phyloP scores from a whole-genome alignment of 1,139 yeast genomes.

The Zygosaccharomyces pseudobailii region DNA sequence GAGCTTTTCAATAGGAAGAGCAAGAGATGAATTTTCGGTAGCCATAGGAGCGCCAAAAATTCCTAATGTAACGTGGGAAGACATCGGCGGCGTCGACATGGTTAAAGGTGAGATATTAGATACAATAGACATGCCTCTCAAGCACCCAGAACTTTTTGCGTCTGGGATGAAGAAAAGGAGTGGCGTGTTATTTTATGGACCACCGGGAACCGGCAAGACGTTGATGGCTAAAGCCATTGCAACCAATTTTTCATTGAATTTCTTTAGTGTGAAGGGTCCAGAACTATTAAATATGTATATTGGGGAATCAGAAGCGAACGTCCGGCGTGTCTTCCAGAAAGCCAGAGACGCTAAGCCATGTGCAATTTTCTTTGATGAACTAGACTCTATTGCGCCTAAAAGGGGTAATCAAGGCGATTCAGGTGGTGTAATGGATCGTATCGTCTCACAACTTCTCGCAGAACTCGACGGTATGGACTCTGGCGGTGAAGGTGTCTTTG shows the following conservation, averaged over 20 bases:
- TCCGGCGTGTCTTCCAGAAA: slow-evolving; percentile 83
- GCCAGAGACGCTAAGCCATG: slow-evolving; percentile 97
- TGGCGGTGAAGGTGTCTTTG: slow-evolving; percentile 86
- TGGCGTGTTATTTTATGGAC: slow-evolving; percentile 93
- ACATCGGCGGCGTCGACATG: slow-evolving; percentile 63
- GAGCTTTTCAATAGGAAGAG: slow-evolving; percentile 68
- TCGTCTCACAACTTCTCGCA: slow-evolving; percentile 89
- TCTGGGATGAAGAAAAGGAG: slow-evolving; percentile 89
- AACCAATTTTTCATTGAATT: slow-evolving; percentile 85
- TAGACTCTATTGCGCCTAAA: slow-evolving; percentile 96
- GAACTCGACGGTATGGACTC: slow-evolving; percentile 96
- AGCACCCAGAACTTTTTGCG: slow-evolving; percentile 82
- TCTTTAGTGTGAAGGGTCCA: slow-evolving; percentile 95
- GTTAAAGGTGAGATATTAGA: slow-evolving; percentile 91
- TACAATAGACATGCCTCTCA: slow-evolving; percentile 92
- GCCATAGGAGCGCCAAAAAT: slow-evolving; percentile 96
- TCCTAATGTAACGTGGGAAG: slow-evolving; percentile 96
- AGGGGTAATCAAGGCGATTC: slow-evolving; percentile 98
- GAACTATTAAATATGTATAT: slow-evolving; percentile 94
- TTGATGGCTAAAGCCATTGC: slow-evolving; percentile 94
- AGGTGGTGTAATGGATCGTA: slow-evolving; percentile 98
- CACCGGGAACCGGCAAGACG: slow-evolving; percentile 98
- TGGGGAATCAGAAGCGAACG: slow-evolving; percentile 98
- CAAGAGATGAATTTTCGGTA: slow-evolving; percentile 83
- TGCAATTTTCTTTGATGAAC: slow-evolving; percentile 93